Evolutionary conservation across 257 asterid genomes (phyloP), one percentile per base, ranked within the genome.

Genomic region (Penstemon eatonii): DNA sequence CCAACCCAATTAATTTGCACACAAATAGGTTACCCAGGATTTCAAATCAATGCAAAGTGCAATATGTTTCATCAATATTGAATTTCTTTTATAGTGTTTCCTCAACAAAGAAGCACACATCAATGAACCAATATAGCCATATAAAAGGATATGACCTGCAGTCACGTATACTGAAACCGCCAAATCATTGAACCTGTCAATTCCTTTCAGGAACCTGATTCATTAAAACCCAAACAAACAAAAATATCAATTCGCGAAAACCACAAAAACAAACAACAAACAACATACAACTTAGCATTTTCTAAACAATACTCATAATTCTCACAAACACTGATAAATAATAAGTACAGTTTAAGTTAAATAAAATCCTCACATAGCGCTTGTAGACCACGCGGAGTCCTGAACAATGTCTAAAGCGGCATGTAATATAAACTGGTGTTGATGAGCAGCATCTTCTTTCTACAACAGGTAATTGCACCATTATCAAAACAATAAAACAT

Each of bases 381-480:
- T 91, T 53, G 99, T 91, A 78, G 95, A 87, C 97, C 99, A 94
- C 15, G 97, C 97, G 67, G 75, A 84, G 77, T 94, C 97, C 84
- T 94, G 97, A 67, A 89, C 95, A 73, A 94, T 86, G 76, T 91
- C 97, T 70, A 94, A 83, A 18, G 99, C 94, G 7, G 97, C 96
- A 76, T 94, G 97, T 57, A 94, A 76, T 57, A 94, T 94, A 79
- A 94, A 94, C 79, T 94, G 99, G 83, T 90, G 96, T 62, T 85
- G 91, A 82, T 94, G 97, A 61, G 97, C 99, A 69, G 95, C 96
- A 67, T 94, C 99, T 66, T 94, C 97, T 78, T 86, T 94, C 99
- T 94, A 59, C 65, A 73, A 68, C 39, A 69, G 65, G 66, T 49
- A 18, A 15, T 40, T n/a, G 8, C 65, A 57, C 44, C 41, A 47